A percentile compares a stretch with the other conserved stretches of the same genome.
These are phyloP conservation scores for Amaranthus cruentus DNA, from an alignment of 148 eudicot species.

Conservation along the genomic window DNA sequence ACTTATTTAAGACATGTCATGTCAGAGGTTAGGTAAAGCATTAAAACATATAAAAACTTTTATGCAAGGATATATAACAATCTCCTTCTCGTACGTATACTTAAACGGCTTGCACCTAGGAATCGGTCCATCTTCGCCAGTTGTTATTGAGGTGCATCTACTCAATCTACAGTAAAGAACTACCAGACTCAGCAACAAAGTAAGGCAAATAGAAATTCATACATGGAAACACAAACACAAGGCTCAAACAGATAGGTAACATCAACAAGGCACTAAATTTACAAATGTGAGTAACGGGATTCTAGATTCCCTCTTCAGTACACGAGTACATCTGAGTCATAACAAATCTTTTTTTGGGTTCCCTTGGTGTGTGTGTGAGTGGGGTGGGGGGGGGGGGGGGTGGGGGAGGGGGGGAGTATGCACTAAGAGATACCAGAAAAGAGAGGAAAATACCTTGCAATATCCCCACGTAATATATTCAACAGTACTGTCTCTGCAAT, in stretches of 20 bases:
- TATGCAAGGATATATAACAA: conserved; percentile 92
- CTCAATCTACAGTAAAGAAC: conserved; percentile 55
- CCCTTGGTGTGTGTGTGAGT: neutral
- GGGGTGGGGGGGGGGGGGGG: too few species aligned
- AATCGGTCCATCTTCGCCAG: conserved; percentile 99
- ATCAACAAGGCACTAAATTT: neutral
- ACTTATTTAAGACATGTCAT: neutral
- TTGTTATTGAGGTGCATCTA: conserved; percentile 88
- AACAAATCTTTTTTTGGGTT: neutral
- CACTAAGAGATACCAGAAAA: neutral
- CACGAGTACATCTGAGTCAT: neutral
- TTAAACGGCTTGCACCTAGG: conserved; percentile 99
- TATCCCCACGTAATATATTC: conserved; percentile 94
- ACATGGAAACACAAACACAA: neutral
- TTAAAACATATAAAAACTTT: neutral
- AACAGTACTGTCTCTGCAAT: conserved; percentile 93
- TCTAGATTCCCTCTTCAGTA: neutral
- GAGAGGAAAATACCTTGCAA: conserved; percentile 66
- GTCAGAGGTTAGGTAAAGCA: neutral
- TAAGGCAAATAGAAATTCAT: neutral
- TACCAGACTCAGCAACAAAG: conserved; percentile 16
- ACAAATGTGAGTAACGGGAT: neutral
- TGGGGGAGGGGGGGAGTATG: neutral
- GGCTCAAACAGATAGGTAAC: neutral
- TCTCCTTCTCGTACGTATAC: conserved; percentile 97